A percentile compares a stretch with the other conserved stretches of the same genome.
Evolutionary conservation across 805 yeast species (phyloP).

Genomic region (Starmerella vaccinii): DNA sequence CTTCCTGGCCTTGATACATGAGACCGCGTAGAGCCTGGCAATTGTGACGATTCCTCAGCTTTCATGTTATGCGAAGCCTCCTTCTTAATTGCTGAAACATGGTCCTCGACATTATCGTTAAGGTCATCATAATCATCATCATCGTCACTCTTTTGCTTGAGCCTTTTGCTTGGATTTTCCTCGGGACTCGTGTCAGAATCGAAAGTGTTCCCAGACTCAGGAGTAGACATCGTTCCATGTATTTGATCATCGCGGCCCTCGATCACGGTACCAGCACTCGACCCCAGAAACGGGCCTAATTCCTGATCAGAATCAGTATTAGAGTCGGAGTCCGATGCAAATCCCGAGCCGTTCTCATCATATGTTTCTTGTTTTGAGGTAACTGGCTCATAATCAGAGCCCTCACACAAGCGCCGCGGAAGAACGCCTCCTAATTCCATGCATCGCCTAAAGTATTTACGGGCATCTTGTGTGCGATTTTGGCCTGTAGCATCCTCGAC

Average conservation of each 20-base stretch:
- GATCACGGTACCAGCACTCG: too few species aligned
- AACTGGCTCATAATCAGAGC: neutral
- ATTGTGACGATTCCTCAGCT: neutral
- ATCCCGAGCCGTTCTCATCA: neutral
- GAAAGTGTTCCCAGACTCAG: neutral
- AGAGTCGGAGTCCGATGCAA: neutral
- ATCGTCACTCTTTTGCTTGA: neutral
- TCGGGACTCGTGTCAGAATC: neutral
- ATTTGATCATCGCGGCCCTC: too few species aligned
- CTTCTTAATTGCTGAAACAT: neutral
- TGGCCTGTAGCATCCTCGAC: neutral
- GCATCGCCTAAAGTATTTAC: slow-evolving; percentile 13
- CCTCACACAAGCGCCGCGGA: neutral
- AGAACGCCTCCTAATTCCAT: slow-evolving; percentile 20
- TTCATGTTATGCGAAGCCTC: neutral
- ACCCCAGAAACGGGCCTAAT: too few species aligned
- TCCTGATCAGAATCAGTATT: neutral
- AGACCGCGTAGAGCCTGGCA: neutral
- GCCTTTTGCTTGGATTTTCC: neutral
- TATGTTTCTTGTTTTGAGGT: neutral
- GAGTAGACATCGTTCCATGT: too few species aligned
- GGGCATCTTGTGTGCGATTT: neutral
- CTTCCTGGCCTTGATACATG: slow-evolving; percentile 13
- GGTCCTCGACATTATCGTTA: too few species aligned
- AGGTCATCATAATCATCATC: neutral